Percentiles rank a stretch among this genome's conserved stretches.
Conservation (phyloP, 2,329 filamentous ascomycete species). For the Fusarium pilosicola region DNA sequence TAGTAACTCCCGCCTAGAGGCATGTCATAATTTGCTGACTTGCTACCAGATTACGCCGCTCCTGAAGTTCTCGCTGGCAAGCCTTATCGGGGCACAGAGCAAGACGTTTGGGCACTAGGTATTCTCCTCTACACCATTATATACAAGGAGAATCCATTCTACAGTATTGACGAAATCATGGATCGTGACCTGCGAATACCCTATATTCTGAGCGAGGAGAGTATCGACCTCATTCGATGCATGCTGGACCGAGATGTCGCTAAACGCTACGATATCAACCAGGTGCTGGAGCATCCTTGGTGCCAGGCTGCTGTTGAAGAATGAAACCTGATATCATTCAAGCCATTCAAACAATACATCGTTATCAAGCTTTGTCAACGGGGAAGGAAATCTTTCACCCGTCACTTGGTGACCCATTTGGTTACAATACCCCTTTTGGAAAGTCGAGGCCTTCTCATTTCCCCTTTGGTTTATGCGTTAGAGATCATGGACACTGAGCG, state of each 20-base stretch:
- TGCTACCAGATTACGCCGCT: slow-evolving; percentile 84
- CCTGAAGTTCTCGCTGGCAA: slow-evolving; percentile 96
- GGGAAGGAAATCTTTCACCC: slow-evolving; percentile 6
- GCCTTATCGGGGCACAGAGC: slow-evolving; percentile 93
- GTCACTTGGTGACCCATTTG: slow-evolving; percentile 27
- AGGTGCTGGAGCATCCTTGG: slow-evolving; percentile 93
- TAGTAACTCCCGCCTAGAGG: slow-evolving; percentile 49
- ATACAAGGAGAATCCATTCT: slow-evolving; percentile 99
- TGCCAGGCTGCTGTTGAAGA: slow-evolving; percentile 48
- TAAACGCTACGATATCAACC: slow-evolving; percentile 83
- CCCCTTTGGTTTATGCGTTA: slow-evolving; percentile 32
- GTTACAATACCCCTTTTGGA: slow-evolving; percentile 40
- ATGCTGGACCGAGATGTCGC: slow-evolving; percentile 95
- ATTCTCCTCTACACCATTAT: slow-evolving; percentile 98
- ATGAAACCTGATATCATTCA: slow-evolving; percentile 1
- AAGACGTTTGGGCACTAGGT: slow-evolving; percentile 97
- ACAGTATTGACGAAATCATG: slow-evolving; percentile 99
- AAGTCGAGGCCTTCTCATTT: slow-evolving; percentile 23
- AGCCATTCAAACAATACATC: not conserved
- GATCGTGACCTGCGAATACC: slow-evolving; percentile 94
- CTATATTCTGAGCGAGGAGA: slow-evolving; percentile 87
- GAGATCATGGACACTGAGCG: slow-evolving; percentile 26
- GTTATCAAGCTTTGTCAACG: slow-evolving; percentile 9
- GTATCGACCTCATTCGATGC: slow-evolving; percentile 87
- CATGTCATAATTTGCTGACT: slow-evolving; percentile 15